Evolutionary conservation across 2,329 filamentous ascomycete genomes (phyloP).

Genomic region (Verticillium alfalfae): DNA sequence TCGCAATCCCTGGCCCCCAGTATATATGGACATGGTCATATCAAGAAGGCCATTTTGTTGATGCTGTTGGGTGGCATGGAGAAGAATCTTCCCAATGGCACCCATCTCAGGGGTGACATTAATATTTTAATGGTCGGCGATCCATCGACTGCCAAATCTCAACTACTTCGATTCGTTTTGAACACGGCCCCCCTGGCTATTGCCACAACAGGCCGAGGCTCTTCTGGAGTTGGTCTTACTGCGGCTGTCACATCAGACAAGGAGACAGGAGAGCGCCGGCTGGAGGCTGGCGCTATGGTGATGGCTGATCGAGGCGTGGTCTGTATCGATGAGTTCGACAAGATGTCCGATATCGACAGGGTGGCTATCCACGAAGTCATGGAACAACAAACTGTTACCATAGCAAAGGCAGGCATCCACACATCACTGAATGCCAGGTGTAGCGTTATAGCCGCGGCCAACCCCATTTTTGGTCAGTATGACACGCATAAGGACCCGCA

Average conservation of each 20-base stretch:
- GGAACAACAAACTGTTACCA: slow-evolving; percentile 99
- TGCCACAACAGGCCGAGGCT: slow-evolving; percentile 92
- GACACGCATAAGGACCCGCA: slow-evolving; percentile 98
- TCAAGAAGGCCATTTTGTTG: slow-evolving; percentile 94
- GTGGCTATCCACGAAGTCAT: slow-evolving; percentile 99
- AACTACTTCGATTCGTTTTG: slow-evolving; percentile 90
- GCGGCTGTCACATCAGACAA: slow-evolving; percentile 96
- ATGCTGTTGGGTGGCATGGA: slow-evolving; percentile 96
- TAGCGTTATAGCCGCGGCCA: slow-evolving; percentile 92
- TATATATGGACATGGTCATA: slow-evolving; percentile 94
- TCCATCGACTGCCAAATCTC: slow-evolving; percentile 97
- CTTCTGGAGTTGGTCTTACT: slow-evolving; percentile 94
- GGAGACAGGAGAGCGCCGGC: slow-evolving; percentile 88
- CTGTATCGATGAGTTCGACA: slow-evolving; percentile 99
- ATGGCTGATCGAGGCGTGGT: slow-evolving; percentile 95
- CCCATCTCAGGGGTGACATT: slow-evolving; percentile 95
- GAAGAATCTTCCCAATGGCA: slow-evolving; percentile 97
- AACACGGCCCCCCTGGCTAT: slow-evolving; percentile 96
- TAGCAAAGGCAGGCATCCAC: slow-evolving; percentile 97
- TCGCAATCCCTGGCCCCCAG: slow-evolving; percentile 93
- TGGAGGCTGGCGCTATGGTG: slow-evolving; percentile 98
- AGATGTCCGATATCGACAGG: slow-evolving; percentile 97
- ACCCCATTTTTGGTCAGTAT: slow-evolving; percentile 97
- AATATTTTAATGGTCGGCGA: slow-evolving; percentile 99
- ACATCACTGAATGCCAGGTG: slow-evolving; percentile 95